Conservation (phyloP, 805 yeast genomes). For the Hanseniaspora singularis region DNA sequence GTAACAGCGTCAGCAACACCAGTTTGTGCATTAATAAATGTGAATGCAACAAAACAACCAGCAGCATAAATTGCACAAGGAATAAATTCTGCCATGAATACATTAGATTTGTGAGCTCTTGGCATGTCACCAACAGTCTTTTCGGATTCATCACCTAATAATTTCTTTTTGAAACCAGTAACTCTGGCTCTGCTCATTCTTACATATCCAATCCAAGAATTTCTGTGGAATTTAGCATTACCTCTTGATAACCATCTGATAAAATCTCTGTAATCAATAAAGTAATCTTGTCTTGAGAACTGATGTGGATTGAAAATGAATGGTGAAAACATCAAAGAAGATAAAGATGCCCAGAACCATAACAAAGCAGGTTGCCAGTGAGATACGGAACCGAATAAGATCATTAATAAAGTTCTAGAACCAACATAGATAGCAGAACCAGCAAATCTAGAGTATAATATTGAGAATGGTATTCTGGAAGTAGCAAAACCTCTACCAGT, state of each 20-base stretch:
- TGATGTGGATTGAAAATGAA: constrained; percentile 96
- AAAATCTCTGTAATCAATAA: constrained; percentile 89
- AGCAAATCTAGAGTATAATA: constrained; percentile 64
- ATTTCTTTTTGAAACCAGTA: constrained; percentile 69
- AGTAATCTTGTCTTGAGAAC: constrained; percentile 90
- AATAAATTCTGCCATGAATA: constrained; percentile 56
- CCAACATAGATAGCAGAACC: constrained; percentile 77
- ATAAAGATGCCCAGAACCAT: constrained; percentile 94
- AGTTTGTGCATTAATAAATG: constrained; percentile 74
- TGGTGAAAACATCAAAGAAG: constrained; percentile 83
- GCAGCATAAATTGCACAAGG: constrained; percentile 67
- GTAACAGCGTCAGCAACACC: constrained; percentile 47
- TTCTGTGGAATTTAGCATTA: constrained; percentile 77
- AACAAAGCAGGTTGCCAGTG: constrained; percentile 87
- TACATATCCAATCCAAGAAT: constrained; percentile 77
- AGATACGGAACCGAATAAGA: constrained; percentile 59
- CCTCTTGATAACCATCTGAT: constrained; percentile 87
- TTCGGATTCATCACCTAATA: constrained; percentile 67
- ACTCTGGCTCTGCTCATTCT: constrained; percentile 74
- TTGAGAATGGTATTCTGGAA: constrained; percentile 63
- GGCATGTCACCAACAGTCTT: constrained; percentile 73
- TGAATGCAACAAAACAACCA: constrained; percentile 67
- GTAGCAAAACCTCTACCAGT: constrained; percentile 84
- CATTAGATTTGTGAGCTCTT: constrained; percentile 69
- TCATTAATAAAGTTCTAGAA: constrained; percentile 61